Evolutionary conservation across 2,329 filamentous ascomycete species (phyloP), one percentile per base, ranked within the genome.

Genomic region (Microthyrium microscopicum): DNA sequence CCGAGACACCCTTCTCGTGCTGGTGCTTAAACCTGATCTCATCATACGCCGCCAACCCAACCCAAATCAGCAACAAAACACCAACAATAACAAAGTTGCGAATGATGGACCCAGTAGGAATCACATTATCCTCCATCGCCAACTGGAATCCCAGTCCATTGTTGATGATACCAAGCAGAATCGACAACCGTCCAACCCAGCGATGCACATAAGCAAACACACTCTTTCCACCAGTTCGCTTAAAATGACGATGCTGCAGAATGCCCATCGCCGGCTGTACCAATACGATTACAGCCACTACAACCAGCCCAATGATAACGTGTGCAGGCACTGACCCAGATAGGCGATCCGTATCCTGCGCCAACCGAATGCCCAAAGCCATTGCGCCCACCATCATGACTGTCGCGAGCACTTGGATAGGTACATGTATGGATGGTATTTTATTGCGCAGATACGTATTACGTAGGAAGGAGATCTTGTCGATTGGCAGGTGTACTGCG

Each of bases 391-490:
- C 17, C 30, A 36, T 34, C 34, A 36, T 36, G 20, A 36, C 30
- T 18, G 26, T 17, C 12, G 21, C 34, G 31, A 36, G 29, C 12
- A 36, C 26, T n/a, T 36, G 34, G 20, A 36, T 36, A 17, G 34
- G 34, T 22, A 26, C 34, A 12, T 36, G 34, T n/a, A 36, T 34
- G 8, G 34, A 29, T 21, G 26, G 12, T 17, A 36, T 20, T 20
- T 27, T 36, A n/a, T 36, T 13, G 13, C 26, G 34, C n/a, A 36
- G 34, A 25, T 36, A 36, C n/a, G 34, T 16, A 24, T 25, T 13
- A 9, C 22, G 9, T 13, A 25, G 22, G 42, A 85, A 87, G 0
- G 79, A 77, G 39, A 87, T 64, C 59, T 85, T 85, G 47, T 81
- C 73, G 12, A 87, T 64, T 26, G 66, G 67, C 17, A 70, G 55